Evolutionary conservation across 306 rosid species (phyloP), one percentile per base, ranked within the genome.

Genomic region (Cucurbita maxima): DNA sequence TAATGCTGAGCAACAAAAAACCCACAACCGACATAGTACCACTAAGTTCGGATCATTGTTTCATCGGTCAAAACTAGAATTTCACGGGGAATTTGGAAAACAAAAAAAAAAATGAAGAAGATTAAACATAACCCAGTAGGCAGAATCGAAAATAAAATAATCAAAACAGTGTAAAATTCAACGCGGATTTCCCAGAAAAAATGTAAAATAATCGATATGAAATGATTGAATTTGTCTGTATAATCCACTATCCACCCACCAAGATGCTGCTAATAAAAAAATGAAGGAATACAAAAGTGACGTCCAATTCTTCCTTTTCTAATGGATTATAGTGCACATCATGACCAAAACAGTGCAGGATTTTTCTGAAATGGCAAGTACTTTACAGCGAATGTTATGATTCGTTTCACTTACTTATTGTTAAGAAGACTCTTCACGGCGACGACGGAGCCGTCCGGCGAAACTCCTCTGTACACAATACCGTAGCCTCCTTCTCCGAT

Each of bases 401-500:
- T 62, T 55, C 45, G 5, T 44, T 13, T 25, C 10, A 78, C 91
- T 34, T 89, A 94, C 99, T 94, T 94, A 84, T 94, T 94, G 79
- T 94, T 94, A 7, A 84, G 96, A 82, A 94, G 99, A 79, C 91
- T 91, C 85, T 94, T 94, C 11, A 94, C 97, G 18, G 99, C 99
- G 1, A 91, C 89, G 4, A 87, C 91, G 50, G 92, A 87, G 1
- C 89, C 91, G 78, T 94, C 97, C 67, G 78, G 85, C 59, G 87
- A 48, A 66, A 79, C 70, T 9, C 99, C 99, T 77, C 88, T 83
- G 78, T 86, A 94, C 18, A 94, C 99, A 63, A 94, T 59, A 8
- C 96, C 99, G 73, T 94, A 94, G 2, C 99, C 99, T 9, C 99
- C 99, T 83, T 91, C 99, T 8, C 99, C 99, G 75, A 94, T 89